These are phyloP conservation scores for Fusarium mexicanum DNA, from an alignment of 2,329 filamentous ascomycete genomes.

Conservation along the genomic window DNA sequence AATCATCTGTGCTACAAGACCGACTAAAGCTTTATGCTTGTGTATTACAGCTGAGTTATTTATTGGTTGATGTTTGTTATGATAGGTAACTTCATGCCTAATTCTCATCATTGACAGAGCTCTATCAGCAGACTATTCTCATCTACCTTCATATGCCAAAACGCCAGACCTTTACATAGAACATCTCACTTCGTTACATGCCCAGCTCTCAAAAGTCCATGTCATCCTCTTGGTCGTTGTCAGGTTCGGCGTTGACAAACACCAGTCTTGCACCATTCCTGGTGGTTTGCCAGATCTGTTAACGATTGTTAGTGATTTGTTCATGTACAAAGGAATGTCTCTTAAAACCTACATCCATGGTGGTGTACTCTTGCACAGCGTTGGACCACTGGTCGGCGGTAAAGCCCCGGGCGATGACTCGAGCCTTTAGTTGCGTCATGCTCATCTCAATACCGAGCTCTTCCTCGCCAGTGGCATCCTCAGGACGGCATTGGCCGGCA, in stretches of 20 bases:
- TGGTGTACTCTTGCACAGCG: conserved; percentile 88
- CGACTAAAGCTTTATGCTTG: background rate
- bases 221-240: conserved; percentile 59
- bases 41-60: background rate
- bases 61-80: background rate
- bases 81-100: background rate
- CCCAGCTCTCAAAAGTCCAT: conserved; percentile 52
- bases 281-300: conserved; percentile 80
- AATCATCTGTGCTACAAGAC: background rate
- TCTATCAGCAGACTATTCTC: conserved; percentile 31
- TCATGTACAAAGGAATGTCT: background rate
- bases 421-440: conserved; percentile 86
- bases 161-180: conserved; percentile 45
- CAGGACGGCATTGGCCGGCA: conserved; percentile 83
- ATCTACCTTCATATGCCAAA: conserved; percentile 43
- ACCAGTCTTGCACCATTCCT: conserved; percentile 75
- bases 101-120: conserved; percentile 17
- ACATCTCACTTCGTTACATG: conserved; percentile 32
- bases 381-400: conserved; percentile 91
- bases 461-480: conserved; percentile 66
- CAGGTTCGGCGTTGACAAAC: conserved; percentile 69
- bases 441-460: conserved; percentile 75
- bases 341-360: conserved; percentile 79
- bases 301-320: conserved; percentile 49
- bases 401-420: conserved; percentile 95